Evolutionary conservation across 768 basidiomycete species (phyloP), one percentile per base, ranked within the genome.

Genomic region (Cytidiella melzeri): DNA sequence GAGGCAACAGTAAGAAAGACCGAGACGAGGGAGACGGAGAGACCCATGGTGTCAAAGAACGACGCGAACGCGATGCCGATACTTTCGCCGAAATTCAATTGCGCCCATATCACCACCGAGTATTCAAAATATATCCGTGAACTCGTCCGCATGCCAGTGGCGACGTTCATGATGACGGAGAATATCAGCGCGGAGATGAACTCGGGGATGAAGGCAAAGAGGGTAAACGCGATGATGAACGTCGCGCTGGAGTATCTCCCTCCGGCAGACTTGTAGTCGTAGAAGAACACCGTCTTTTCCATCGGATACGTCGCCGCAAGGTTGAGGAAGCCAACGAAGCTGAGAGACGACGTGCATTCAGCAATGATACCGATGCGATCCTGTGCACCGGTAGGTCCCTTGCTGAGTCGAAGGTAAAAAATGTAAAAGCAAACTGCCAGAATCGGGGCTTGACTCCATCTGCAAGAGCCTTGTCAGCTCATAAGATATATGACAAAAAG

Each of bases 201-300:
- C 34, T 62, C 55, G 41, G 55, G 57, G 2, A 58, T 53, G 27
- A 60, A 41, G 23, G 59, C 63, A 37, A 61, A 55, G 20, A 60
- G 26, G 18, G 52, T 49, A 39, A 59, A 64, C 2, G 58, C 55
- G 1, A 56, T 34, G 23, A 64, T 52, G 39, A 76, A 73, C 0
- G 73, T 68, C 4, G 65, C 58, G 1, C 66, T 56, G 0, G 65
- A 68, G 50, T 76, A 73, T 4, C 50, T 38, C 12, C 64, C 57
- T 0, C 70, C 73, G 12, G 64, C 66, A 19, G 64, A 66, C 15
- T 60, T 57, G 43, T 63, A 67, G 53, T 75, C 74, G 57, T 75
- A 68, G 48, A 69, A 63, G 56, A 70, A 75, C 4, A 73, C 53
- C 23, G 69, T 63, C 41, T 67, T 63, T 43, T 76, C 75, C 19